Evolutionary conservation across 2,329 filamentous ascomycete genomes (phyloP), one percentile per base, ranked within the genome.

Genomic region (Dendryphion nanum): DNA sequence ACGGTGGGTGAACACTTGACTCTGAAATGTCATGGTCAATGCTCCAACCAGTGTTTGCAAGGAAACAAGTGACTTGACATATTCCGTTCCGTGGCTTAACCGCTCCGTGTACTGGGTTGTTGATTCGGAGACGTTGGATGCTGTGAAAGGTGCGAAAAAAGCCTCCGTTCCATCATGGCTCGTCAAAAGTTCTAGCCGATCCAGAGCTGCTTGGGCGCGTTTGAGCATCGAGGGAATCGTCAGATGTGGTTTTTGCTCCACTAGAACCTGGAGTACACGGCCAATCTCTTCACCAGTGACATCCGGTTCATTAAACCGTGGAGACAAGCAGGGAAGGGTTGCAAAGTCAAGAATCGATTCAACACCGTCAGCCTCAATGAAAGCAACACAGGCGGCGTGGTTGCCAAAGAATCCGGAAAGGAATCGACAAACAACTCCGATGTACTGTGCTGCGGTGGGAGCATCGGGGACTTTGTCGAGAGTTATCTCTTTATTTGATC

Each of bases 261-360:
- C 80, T 46, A 96, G 77, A 47, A 84, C 78, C 46, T 86, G 81
- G 34, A 95, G 74, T 8, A 95, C 83, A 23, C 81, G 78, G 13
- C 83, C 79, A 37, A 96, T 74, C 42, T 85, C 81, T 42, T 83
- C 79, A 39, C 83, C 83, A 4, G 86, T 79, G 36, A 76, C 69
- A 20, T 55, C 54, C 6, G 54, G 48, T 28, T 85, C 82, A 26
- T 82, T 77, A 56, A 86, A 83, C 55, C 86, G 79, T 51, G 82
- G 82, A 1, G 88, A 82, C 32, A 97, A 75, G 60, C 88, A 90
- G 4, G 89, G 85, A 19, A 90, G 79, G 37, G 86, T 87, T 28
- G 85, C 85, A 38, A 96, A 80, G 57, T 96, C 89, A 37, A 98
- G 74, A 15, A 97, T 74, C 35, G 85, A 75, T 62, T 96, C 89